Evolutionary conservation across 2,329 filamentous ascomycete species (phyloP).

Genomic region (Massarina eburnea): DNA sequence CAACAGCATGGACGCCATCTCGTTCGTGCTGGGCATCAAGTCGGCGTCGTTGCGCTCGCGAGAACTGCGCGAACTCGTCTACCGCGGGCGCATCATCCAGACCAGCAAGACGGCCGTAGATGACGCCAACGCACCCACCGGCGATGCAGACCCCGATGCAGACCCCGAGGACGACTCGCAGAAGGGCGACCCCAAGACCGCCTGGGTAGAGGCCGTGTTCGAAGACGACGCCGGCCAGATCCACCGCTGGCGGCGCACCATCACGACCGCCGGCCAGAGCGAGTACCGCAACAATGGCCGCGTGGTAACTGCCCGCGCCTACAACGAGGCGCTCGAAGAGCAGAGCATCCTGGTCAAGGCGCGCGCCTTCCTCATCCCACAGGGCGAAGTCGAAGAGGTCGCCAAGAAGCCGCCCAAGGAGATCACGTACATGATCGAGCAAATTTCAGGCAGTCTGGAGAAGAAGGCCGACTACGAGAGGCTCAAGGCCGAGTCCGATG

Average conservation of each 20-base stretch:
- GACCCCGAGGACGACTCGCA: conserved; percentile 51
- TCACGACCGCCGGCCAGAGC: conserved; percentile 83
- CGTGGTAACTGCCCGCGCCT: conserved; percentile 82
- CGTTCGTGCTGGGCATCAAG: conserved; percentile 97
- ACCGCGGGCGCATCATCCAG: conserved; percentile 88
- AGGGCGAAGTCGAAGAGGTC: conserved; percentile 96
- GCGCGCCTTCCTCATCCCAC: conserved; percentile 96
- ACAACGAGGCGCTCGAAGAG: conserved; percentile 87
- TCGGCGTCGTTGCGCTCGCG: conserved; percentile 96
- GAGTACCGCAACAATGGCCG: conserved; percentile 97
- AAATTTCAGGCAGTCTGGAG: conserved; percentile 94
- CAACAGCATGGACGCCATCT: conserved; percentile 99
- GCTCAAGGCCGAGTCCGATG: conserved; percentile 82
- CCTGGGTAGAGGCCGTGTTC: conserved; percentile 99
- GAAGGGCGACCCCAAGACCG: conserved; percentile 81
- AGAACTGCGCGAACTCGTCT: conserved; percentile 91
- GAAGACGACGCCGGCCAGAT: conserved; percentile 95
- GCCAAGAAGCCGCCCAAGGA: conserved; percentile 94
- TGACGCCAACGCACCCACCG: conserved; percentile 32
- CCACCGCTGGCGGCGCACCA: conserved; percentile 93
- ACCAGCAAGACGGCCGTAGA: conserved; percentile 92
- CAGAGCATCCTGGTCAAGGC: conserved; percentile 99
- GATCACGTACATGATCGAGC: conserved; percentile 89
- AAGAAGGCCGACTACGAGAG: conserved; percentile 92
- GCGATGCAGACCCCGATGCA: conserved; percentile 31